Evolutionary conservation across 441 rosid species (phyloP).

Genomic region (Dalechampia spathulata): DNA sequence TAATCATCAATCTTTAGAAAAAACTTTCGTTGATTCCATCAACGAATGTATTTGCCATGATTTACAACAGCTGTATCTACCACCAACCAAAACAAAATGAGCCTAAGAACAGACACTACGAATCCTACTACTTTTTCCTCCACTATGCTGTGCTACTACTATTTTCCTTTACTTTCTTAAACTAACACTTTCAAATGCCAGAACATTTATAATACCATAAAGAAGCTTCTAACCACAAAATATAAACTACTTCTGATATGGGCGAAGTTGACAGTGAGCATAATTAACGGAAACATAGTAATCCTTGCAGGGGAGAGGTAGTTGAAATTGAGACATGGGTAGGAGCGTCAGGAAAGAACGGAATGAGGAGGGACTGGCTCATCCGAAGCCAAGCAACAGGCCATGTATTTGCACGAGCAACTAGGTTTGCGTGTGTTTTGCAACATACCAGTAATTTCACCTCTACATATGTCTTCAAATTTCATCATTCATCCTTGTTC

Average conservation of each 20-base stretch:
- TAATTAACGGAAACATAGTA: not conserved
- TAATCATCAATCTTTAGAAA: not conserved
- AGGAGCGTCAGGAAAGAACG: constrained; percentile 68
- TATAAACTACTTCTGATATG: not conserved
- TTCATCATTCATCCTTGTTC: not conserved
- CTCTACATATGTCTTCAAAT: not conserved
- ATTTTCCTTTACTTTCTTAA: no score
- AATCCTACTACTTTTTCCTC: no score
- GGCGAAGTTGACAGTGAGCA: no score
- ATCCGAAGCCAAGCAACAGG: constrained; percentile 63
- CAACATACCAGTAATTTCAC: not conserved
- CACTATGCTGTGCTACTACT: no score
- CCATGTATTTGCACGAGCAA: constrained; percentile 51
- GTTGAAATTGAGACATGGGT: constrained; percentile 77
- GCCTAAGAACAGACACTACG: no score
- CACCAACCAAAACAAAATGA: no score
- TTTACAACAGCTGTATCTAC: no score
- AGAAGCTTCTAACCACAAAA: not conserved
- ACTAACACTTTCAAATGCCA: no score
- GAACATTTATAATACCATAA: no score
- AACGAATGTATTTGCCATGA: no score
- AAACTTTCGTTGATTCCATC: no score
- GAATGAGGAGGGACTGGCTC: constrained; percentile 67
- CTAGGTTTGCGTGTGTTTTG: constrained; percentile 36
- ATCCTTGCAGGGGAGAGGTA: constrained; percentile 52